phyloP scores from a whole-genome alignment of 352 stramenopile species.

The Pythium volutum region DNA sequence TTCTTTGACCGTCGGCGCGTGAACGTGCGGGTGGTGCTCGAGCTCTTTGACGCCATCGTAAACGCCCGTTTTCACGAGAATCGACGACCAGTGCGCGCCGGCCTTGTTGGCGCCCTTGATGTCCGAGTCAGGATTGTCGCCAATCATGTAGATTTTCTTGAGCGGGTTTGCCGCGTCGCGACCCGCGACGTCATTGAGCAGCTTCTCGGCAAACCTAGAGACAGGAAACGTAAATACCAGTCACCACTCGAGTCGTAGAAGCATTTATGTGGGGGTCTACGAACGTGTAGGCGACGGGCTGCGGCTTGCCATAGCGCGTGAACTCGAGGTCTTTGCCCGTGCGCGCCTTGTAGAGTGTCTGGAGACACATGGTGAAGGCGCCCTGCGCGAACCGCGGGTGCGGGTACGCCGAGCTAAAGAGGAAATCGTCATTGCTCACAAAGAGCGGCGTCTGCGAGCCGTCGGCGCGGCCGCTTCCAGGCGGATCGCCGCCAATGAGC shows the following conservation, averaged over 20 bases:
- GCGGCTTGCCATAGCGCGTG: slow-evolving; percentile 81
- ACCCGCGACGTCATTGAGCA: slow-evolving; percentile 57
- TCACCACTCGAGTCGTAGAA: too few species aligned
- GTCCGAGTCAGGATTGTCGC: slow-evolving; percentile 85
- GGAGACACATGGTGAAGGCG: slow-evolving; percentile 76
- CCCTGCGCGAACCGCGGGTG: slow-evolving; percentile 81
- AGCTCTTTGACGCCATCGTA: slow-evolving; percentile 58
- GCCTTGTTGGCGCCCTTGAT: slow-evolving; percentile 87
- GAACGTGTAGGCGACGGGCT: slow-evolving; percentile 79
- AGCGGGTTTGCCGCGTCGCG: slow-evolving; percentile 33
- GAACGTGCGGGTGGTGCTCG: slow-evolving; percentile 60
- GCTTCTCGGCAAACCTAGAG: slow-evolving; percentile 55
- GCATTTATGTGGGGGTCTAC: too few species aligned
- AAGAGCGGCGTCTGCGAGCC: slow-evolving; percentile 79
- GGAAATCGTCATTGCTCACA: slow-evolving; percentile 88
- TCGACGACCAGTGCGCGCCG: slow-evolving; percentile 76
- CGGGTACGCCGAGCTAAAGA: slow-evolving; percentile 82
- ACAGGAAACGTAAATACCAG: too few species aligned
- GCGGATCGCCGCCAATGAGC: slow-evolving; percentile 75
- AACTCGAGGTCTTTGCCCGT: slow-evolving; percentile 64
- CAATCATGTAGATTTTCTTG: slow-evolving; percentile 82
- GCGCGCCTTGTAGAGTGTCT: slow-evolving; percentile 70
- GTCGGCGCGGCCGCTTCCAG: slow-evolving; percentile 44
- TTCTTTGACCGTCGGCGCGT: slow-evolving; percentile 62
- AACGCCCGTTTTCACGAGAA: slow-evolving; percentile 88